A percentile compares a stretch with the other conserved stretches of the same genome.
Evolutionary conservation across 352 stramenopile species (phyloP).

Genomic region (Globisporangium spiculum): DNA sequence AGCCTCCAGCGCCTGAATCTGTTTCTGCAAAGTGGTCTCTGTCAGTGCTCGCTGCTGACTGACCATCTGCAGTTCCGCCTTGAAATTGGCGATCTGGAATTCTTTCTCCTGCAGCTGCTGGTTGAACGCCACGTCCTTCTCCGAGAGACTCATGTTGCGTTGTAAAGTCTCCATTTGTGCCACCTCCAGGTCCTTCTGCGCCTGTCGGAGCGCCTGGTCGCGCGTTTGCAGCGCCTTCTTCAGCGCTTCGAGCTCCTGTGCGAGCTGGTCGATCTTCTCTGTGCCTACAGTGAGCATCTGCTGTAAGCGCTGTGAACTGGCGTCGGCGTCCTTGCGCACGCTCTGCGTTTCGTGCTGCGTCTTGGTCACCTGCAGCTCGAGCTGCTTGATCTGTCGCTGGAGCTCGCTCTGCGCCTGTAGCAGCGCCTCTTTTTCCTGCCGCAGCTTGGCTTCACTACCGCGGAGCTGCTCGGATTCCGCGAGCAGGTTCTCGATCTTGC

Average conservation of each 20-base stretch:
- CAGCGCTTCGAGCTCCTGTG: slow-evolving; percentile 34
- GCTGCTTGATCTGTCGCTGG: slow-evolving; percentile 28
- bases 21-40: slow-evolving; percentile 19
- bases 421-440: slow-evolving; percentile 51
- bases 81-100: slow-evolving; percentile 33
- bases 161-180: slow-evolving; percentile 47
- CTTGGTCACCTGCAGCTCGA: slow-evolving; percentile 48
- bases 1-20: slow-evolving; percentile 23
- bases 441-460: slow-evolving; percentile 42
- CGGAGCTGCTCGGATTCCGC: slow-evolving; percentile 46
- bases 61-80: slow-evolving; percentile 23
- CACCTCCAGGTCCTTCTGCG: slow-evolving; percentile 41
- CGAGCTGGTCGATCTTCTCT: slow-evolving; percentile 42
- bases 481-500: slow-evolving; percentile 64
- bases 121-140: slow-evolving; percentile 31
- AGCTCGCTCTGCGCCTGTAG: slow-evolving; percentile 33
- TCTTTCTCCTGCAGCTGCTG: slow-evolving; percentile 41
- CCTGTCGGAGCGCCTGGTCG: slow-evolving; percentile 37
- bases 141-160: slow-evolving; percentile 30
- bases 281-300: slow-evolving; percentile 35
- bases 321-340: slow-evolving; percentile 49
- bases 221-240: slow-evolving; percentile 37
- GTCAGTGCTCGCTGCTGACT: slow-evolving; percentile 20
- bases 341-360: slow-evolving; percentile 46
- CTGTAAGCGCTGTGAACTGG: slow-evolving; percentile 39